Evolutionary conservation across 2,329 filamentous ascomycete species (phyloP), one percentile per base, ranked within the genome.

Genomic region (Pseudocercospora fuligena): DNA sequence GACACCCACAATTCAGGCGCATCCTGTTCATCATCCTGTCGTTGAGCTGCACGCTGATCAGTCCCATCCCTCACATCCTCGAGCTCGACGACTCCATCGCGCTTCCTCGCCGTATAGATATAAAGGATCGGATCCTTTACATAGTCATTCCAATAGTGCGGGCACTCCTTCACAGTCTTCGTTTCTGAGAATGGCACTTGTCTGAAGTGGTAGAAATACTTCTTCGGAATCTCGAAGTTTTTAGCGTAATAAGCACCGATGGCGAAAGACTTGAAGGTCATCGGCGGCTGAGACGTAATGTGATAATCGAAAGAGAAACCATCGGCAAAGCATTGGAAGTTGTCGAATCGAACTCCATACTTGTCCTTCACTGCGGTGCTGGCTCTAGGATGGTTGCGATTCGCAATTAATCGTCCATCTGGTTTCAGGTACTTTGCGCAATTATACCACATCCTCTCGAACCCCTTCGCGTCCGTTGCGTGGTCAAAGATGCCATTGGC

Each of bases 361-460:
- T 47, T 63, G 3, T 23, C 49, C 11, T 33, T 16, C 19, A 12
- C 11, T 1, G 60, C 31, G 16, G 12, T 14, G 2, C 23, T 25
- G 5, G 33, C 27, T 16, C 11, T 21, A 1, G 60, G 60, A 36
- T 57, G 36, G 23, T 56, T 57, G 2, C 61, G 6, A 29, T 56
- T 63, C 2, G 11, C 25, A 19, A 64, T 51, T 4, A 64, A 14
- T 29, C 36, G 40, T 2, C 61, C 61, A 8, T 53, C 53, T 5
- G 61, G 40, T 23, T 43, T 33, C 23, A 31, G 46, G 31, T 64
- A 49, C 9, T 16, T 14, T 6, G 31, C 33, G 2, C 27, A 33
- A 29, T 64, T 64, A 19, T 12, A 29, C 61, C 61, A 64, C 61
- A 64, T 64, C 7, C 23, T 43, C 25, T 64, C 54, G 8, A 64